phyloP scores from a whole-genome alignment of 345 rosid species.

The Luvunga scandens region DNA sequence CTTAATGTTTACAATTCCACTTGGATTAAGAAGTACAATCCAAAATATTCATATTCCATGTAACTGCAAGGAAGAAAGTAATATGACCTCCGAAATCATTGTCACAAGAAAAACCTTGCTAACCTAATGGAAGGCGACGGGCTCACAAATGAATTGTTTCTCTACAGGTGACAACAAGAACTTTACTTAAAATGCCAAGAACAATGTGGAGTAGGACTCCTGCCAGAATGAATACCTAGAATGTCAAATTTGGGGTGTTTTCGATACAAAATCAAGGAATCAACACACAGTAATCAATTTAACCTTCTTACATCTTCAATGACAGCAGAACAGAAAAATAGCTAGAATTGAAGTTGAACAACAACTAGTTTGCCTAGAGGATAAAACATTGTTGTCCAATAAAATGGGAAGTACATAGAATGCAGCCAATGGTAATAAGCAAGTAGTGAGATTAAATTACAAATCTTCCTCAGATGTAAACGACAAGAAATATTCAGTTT shows the following conservation, averaged over 20 bases:
- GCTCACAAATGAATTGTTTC: neutral
- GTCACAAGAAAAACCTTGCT: neutral
- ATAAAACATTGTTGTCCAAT: neutral
- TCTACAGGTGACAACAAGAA: neutral
- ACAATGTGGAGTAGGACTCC: neutral
- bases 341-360: neutral
- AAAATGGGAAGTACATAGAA: neutral
- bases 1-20: neutral
- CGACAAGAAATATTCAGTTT: neutral
- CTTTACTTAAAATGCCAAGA: neutral
- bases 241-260: neutral
- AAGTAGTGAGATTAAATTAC: neutral
- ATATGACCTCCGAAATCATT: neutral
- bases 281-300: neutral
- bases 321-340: neutral
- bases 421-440: neutral
- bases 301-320: neutral
- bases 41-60: neutral
- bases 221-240: conserved; percentile 7
- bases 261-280: neutral
- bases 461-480: neutral
- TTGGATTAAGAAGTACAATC: neutral
- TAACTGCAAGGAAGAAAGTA: neutral
- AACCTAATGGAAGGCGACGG: neutral
- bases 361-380: neutral